Percentiles rank a stretch among this genome's conserved stretches.
phyloP scores from a whole-genome alignment of 352 stramenopile genomes.

The Pythium pyrilobum region DNA sequence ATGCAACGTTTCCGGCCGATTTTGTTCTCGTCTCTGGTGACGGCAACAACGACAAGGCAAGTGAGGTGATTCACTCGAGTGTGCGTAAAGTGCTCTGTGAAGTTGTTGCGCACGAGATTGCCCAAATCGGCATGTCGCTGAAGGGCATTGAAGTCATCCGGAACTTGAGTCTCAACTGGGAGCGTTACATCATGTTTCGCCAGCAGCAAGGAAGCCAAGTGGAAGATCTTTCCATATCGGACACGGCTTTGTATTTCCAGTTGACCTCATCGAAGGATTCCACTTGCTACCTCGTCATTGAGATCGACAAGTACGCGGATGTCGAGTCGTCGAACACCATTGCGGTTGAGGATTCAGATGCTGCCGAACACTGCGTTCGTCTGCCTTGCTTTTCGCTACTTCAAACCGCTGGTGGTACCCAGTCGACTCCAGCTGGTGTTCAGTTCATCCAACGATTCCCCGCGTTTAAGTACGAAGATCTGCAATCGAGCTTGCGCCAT shows the following conservation, averaged over 20 bases:
- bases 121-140: constrained; percentile 64
- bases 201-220: constrained; percentile 73
- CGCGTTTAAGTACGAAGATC: constrained; percentile 71
- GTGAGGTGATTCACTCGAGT: constrained; percentile 62
- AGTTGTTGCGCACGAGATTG: constrained; percentile 80
- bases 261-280: constrained; percentile 81
- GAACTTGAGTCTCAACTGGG: constrained; percentile 79
- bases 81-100: constrained; percentile 73
- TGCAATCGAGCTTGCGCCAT: constrained; percentile 54
- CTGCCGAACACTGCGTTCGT: constrained; percentile 63
- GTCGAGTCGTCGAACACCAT: constrained; percentile 45
- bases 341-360: constrained; percentile 41
- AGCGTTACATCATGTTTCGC: constrained; percentile 79
- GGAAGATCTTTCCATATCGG: constrained; percentile 79
- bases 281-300: constrained; percentile 79
- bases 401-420: constrained; percentile 55
- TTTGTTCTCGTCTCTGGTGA: constrained; percentile 71
- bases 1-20: constrained; percentile 43
- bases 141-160: constrained; percentile 79
- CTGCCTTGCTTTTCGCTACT: constrained; percentile 80
- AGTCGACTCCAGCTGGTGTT: constrained; percentile 57
- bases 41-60: constrained; percentile 63
- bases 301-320: constrained; percentile 82
- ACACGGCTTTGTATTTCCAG: constrained; percentile 78
- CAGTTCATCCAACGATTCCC: constrained; percentile 84